Evolutionary conservation across 768 basidiomycete species (phyloP).

Genomic region (Boletus edulis): DNA sequence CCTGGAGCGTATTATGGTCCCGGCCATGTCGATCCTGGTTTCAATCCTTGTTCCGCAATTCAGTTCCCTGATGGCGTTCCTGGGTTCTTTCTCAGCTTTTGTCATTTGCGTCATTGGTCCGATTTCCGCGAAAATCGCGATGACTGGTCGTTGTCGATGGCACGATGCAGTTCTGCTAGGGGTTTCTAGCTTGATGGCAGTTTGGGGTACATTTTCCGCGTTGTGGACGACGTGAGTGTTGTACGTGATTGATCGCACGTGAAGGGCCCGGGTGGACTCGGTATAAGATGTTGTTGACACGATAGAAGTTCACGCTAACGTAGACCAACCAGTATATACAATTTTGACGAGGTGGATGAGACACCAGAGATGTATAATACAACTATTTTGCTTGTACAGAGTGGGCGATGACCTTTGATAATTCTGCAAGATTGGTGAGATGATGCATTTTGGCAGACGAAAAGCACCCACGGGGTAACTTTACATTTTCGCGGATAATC

Average conservation of each 20-base stretch:
- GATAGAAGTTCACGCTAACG: not conserved
- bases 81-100: slow-evolving; percentile 86
- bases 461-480: slow-evolving; percentile 66
- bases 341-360: slow-evolving; percentile 7
- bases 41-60: slow-evolving; percentile 82
- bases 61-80: slow-evolving; percentile 80
- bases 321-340: not conserved
- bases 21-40: slow-evolving; percentile 57
- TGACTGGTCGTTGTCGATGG: slow-evolving; percentile 46
- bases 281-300: not conserved
- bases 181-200: slow-evolving; percentile 59
- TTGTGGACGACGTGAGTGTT: slow-evolving; percentile 40
- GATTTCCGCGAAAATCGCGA: slow-evolving; percentile 63
- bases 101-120: slow-evolving; percentile 77
- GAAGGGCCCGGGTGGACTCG: not conserved
- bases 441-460: not conserved
- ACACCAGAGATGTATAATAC: not conserved
- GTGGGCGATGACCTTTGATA: slow-evolving; percentile 74
- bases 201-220: slow-evolving; percentile 74
- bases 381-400: slow-evolving; percentile 52
- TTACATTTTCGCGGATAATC: slow-evolving; percentile 79
- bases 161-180: slow-evolving; percentile 57
- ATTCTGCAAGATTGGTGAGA: slow-evolving; percentile 44
- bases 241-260: not conserved
- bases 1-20: slow-evolving; percentile 58